phyloP scores from a whole-genome alignment of 2,329 filamentous ascomycete genomes.

The Hymenoscyphus occultus region DNA sequence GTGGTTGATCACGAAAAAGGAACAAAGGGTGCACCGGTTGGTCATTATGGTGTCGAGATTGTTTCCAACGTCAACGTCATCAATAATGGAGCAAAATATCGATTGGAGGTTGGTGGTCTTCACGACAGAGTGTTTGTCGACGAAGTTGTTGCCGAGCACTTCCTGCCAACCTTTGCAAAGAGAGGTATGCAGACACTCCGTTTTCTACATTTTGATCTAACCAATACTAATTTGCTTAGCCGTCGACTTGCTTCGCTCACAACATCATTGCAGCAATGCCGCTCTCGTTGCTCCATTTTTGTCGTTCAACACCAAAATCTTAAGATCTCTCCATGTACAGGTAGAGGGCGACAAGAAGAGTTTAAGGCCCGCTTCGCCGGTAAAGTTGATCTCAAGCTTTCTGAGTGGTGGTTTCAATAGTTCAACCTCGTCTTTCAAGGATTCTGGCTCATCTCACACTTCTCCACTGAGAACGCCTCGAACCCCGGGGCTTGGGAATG shows the following conservation, averaged over 20 bases:
- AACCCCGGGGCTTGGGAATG: slow-evolving; percentile 40
- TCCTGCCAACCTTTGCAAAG: slow-evolving; percentile 71
- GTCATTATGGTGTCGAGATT: slow-evolving; percentile 69
- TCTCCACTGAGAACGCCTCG: slow-evolving; percentile 32
- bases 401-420: slow-evolving; percentile 58
- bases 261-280: slow-evolving; percentile 66
- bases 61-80: slow-evolving; percentile 58
- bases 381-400: slow-evolving; percentile 84
- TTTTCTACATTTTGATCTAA: slow-evolving; percentile 1
- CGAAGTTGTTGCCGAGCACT: slow-evolving; percentile 67
- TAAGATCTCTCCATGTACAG: slow-evolving; percentile 65
- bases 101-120: slow-evolving; percentile 59
- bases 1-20: slow-evolving; percentile 69
- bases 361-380: slow-evolving; percentile 78
- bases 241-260: slow-evolving; percentile 66
- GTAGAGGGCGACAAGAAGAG: slow-evolving; percentile 62
- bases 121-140: slow-evolving; percentile 72
- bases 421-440: slow-evolving; percentile 40
- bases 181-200: slow-evolving; percentile 52
- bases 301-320: slow-evolving; percentile 72
- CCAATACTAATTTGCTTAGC: slow-evolving; percentile 54
- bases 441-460: slow-evolving; percentile 41
- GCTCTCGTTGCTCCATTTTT: slow-evolving; percentile 66
- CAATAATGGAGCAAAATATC: slow-evolving; percentile 52
- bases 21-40: slow-evolving; percentile 63